Evolutionary conservation across 305 asterid species (phyloP), one percentile per base, ranked within the genome.

Genomic region (Ilex paraguariensis): DNA sequence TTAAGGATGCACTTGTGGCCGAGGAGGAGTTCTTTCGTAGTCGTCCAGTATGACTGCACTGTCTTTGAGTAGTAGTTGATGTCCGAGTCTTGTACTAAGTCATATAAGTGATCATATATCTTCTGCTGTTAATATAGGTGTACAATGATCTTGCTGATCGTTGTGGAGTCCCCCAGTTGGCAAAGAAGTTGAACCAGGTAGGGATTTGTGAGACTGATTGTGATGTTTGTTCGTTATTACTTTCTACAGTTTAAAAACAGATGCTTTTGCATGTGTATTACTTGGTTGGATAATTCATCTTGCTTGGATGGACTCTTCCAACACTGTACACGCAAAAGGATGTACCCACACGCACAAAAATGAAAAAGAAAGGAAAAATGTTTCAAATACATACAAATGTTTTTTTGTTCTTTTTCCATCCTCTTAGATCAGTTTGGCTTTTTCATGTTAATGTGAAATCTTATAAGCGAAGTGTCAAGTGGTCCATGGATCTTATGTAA

Each of bases 161-260:
- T 56, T 91, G 98, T 73, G 95, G 98, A 7, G 75, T 86, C 61
- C 92, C 94, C 60, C 94, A 91, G 83, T 72, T 91, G 87, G 96
- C 94, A 60, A 90, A 86, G 89, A 94, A 90, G 87, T 83, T 94
- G 95, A 94, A 94, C 80, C 96, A 94, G 99, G 99, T 90, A 70
- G 54, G 13, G 14, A 39, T 4, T 16, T 65, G 66, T 46, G 58
- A 33, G 62, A 45, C 45, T 12, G 31, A 63, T 33, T 30, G 54
- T 58, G 57, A 54, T 66, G 33, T 64, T 28, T 32, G 42, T 56
- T 55, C 39, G 10, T 54, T 36, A 36, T 4, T 36, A 4, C 42
- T 36, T 36, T 36, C 42, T 36, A 36, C 42, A 2, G 7, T 36
- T 49, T 49, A 49, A n/a, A 49, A 11, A 12, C 11, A 49, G 16